Base-by-base conservation (phyloP, 768 basidiomycete genomes). In the Xerocomus brunneocitrinus region DNA sequence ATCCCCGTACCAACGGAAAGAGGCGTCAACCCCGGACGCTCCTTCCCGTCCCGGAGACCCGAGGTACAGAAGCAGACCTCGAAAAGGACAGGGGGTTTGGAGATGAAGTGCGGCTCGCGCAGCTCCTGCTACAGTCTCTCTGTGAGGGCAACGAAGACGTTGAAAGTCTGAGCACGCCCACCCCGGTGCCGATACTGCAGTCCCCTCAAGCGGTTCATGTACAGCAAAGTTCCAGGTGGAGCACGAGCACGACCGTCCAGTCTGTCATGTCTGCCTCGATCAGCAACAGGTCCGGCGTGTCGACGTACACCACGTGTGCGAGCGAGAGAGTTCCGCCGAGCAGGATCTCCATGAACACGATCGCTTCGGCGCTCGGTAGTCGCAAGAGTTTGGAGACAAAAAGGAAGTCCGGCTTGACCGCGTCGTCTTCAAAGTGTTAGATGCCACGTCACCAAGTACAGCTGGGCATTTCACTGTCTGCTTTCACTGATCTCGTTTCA, bases 121-220 rank as follows among this genome's bases (percentile, higher is more conserved):
- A 69, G 38, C 66, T 71, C 36, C 52, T 69, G 0, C 45, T 69
- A 2, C 64, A 71, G n/a, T 66, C 66, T 39, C 62, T 69, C 36
- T 44, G 34, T 19, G 60, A 60, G n/a, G 53, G 22, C 24, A 45
- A 27, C 9, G 59, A 52, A 28, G 57, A 56, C 19, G 5, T 24
- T 19, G 52, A 40, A 28, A 27, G n/a, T 9, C 51, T 55, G 7
- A 54, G 16, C 25, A 31, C 38, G 2, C 10, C 59, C 25, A 54
- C 40, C 22, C 59, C 53, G 0, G 51, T 47, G 27, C 54, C 53
- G 5, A 40, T 36, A 1, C 49, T 61, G 25, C 54, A 54, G 27
- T 42, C 54, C 34, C 67, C 56, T 36, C 59, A 59, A 45, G 46
- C 39, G 25, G 56, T 56, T 5, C 62, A 71, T 16, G n/a, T 54